phyloP scores from a whole-genome alignment of 345 rosid genomes.

The Syzygium aqueum region DNA sequence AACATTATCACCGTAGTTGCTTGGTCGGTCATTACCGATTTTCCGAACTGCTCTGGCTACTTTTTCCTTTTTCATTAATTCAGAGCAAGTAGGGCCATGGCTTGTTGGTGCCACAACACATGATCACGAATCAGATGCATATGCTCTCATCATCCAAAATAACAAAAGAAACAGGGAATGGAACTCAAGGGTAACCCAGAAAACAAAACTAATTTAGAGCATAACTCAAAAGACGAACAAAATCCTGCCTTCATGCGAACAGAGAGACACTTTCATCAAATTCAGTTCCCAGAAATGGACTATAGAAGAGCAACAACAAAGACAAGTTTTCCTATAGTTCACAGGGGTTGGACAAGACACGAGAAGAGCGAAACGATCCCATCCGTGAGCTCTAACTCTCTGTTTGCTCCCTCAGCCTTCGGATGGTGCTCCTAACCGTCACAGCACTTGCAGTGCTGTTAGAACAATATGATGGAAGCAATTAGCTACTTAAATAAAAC shows the following conservation, averaged over 20 bases:
- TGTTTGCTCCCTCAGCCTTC: conserved; percentile 13
- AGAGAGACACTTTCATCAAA: neutral
- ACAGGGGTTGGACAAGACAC: neutral
- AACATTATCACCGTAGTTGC: neutral
- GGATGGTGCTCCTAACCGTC: conserved; percentile 12
- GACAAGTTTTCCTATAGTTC: neutral
- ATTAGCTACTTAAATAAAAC: neutral
- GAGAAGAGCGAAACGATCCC: neutral
- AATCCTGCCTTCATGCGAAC: neutral
- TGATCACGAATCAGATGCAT: neutral
- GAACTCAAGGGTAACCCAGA: neutral
- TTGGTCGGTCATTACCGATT: neutral
- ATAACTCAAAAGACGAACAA: neutral
- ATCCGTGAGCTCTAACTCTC: neutral
- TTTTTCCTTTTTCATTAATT: neutral
- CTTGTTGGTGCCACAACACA: neutral
- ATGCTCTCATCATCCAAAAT: neutral
- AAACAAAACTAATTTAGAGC: neutral
- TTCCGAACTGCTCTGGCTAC: neutral
- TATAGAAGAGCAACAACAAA: neutral
- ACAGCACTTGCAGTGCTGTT: conserved; percentile 13
- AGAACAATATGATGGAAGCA: neutral
- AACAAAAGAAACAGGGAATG: neutral
- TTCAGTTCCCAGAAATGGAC: neutral
- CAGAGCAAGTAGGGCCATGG: neutral